Evolutionary conservation across 2,329 filamentous ascomycete genomes (phyloP).

Genomic region (Geoglossum cookeanum): DNA sequence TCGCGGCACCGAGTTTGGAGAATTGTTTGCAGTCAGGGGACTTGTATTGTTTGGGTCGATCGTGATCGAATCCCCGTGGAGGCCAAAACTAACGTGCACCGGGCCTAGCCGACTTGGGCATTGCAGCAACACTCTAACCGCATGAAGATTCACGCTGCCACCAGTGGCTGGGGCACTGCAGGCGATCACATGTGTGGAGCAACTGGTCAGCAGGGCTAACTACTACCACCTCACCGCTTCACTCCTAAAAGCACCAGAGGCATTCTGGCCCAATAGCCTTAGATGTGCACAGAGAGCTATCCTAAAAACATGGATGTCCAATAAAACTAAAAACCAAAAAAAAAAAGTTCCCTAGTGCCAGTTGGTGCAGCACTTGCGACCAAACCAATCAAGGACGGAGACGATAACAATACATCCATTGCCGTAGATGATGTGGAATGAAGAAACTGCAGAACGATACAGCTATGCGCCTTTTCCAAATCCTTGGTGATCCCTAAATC

Average conservation of each 20-base stretch:
- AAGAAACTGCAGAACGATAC: background rate
- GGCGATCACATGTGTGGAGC: too few relatives aligned
- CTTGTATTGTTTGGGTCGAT: background rate
- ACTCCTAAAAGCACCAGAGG: too few relatives aligned
- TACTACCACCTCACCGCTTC: too few relatives aligned
- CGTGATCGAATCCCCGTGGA: background rate
- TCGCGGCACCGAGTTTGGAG: background rate
- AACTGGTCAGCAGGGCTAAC: too few relatives aligned
- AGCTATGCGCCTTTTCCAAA: background rate
- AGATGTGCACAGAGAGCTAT: too few relatives aligned
- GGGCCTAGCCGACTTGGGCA: background rate
- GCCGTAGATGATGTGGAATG: background rate
- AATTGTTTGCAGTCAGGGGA: conserved; percentile 2
- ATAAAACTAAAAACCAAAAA: background rate
- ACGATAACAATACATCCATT: background rate
- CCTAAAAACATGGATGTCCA: background rate
- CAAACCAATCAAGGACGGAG: background rate
- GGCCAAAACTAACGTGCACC: background rate
- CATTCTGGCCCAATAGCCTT: too few relatives aligned
- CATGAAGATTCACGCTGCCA: background rate
- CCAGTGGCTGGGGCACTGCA: too few relatives aligned
- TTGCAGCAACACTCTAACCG: background rate
- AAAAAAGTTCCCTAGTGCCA: background rate
- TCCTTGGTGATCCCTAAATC: background rate
- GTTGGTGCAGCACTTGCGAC: conserved; percentile 3